Percentiles rank a stretch among this genome's conserved stretches.
Conservation (phyloP, 257 asterid genomes). For the Linderniella brevidens region DNA sequence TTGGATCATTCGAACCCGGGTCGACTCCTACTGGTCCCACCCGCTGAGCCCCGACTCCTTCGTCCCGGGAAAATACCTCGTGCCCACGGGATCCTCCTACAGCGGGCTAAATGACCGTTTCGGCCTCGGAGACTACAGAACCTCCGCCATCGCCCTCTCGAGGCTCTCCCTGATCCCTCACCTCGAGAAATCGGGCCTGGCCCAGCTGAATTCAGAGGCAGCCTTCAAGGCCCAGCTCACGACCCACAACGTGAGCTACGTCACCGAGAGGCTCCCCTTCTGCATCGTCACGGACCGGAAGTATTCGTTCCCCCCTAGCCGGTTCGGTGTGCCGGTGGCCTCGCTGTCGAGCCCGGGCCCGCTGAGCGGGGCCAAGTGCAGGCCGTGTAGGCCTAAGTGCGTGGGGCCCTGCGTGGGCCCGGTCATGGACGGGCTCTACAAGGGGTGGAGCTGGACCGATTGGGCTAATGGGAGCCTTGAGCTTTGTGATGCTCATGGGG, state of each 20-base stretch:
- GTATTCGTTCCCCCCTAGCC: constrained; percentile 48
- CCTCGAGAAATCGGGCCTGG: constrained; percentile 41
- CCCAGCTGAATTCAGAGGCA: constrained; percentile 64
- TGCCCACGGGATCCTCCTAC: constrained; percentile 81
- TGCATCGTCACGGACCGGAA: constrained; percentile 68
- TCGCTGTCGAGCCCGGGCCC: constrained; percentile 72
- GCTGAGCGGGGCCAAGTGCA: constrained; percentile 71
- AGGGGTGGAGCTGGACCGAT: constrained; percentile 83
- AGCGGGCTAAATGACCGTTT: constrained; percentile 83
- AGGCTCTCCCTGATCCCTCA: constrained; percentile 57
- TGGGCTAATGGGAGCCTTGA: constrained; percentile 45
- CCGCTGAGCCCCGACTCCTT: constrained; percentile 38
- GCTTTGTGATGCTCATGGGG: constrained; percentile 67
- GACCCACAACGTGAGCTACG: constrained; percentile 23
- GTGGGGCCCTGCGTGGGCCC: constrained; percentile 48
- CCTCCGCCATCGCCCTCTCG: constrained; percentile 65
- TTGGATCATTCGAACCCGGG: constrained; percentile 82
- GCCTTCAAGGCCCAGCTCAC: constrained; percentile 79
- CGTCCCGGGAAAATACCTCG: constrained; percentile 49
- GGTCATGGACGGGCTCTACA: constrained; percentile 32
- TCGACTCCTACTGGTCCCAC: constrained; percentile 75
- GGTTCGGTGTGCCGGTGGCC: constrained; percentile 65
- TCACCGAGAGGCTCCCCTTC: constrained; percentile 39
- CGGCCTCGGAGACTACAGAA: constrained; percentile 69
- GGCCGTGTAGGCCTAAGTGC: constrained; percentile 68